Percentiles rank a stretch among this genome's conserved stretches.
Evolutionary conservation across 176 grass and related monocot genomes (phyloP).

Genomic region (Oryza brachyantha): DNA sequence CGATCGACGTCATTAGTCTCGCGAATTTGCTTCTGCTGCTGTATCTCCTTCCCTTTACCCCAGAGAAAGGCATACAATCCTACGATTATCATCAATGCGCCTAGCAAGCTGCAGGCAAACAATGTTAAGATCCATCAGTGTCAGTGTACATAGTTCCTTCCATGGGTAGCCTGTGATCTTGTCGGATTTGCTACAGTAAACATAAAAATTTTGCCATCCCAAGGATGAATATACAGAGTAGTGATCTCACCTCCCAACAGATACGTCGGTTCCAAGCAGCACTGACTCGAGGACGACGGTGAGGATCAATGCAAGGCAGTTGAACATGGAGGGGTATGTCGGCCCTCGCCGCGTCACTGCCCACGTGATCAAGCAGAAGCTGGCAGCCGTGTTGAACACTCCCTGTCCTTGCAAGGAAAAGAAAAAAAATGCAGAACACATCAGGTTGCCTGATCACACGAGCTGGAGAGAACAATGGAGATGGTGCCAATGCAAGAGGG

Average conservation of each 20-base stretch:
- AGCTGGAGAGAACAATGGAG: neutral
- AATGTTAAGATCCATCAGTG: neutral
- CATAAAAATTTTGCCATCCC: neutral
- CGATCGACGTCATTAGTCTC: neutral
- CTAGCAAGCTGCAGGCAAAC: constrained; percentile 28
- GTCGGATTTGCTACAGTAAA: neutral
- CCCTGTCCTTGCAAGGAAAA: neutral
- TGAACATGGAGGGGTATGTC: constrained; percentile 54
- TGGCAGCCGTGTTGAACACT: constrained; percentile 35
- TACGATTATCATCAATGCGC: constrained; percentile 25
- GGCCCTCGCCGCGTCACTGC: constrained; percentile 23
- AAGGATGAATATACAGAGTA: neutral
- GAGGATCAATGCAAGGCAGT: constrained; percentile 36
- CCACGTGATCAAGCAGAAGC: constrained; percentile 48
- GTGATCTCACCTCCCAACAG: constrained; percentile 33
- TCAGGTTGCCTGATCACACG: neutral
- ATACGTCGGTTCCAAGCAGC: constrained; percentile 35
- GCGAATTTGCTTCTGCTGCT: neutral
- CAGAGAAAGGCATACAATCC: constrained; percentile 52
- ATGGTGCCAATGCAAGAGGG: neutral
- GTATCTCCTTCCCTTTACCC: constrained; percentile 41
- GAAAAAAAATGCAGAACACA: neutral
- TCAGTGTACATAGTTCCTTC: too few relatives aligned
- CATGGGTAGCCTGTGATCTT: too few relatives aligned
- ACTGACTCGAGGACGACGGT: constrained; percentile 20